phyloP scores from a whole-genome alignment of 306 rosid species.

The Cucumis hystrix region DNA sequence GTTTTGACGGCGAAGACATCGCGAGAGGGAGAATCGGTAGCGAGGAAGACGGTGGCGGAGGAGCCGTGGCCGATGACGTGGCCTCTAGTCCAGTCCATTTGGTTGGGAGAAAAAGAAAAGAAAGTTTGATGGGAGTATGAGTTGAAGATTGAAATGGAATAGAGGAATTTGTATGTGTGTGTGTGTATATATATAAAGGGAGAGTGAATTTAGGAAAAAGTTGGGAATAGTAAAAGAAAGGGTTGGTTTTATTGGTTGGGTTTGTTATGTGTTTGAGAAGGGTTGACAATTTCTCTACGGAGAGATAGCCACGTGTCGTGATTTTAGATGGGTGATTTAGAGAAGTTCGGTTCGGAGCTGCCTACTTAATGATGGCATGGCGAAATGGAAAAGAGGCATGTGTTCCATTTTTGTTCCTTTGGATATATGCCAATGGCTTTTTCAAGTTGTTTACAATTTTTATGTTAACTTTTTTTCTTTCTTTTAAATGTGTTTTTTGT shows the following conservation, averaged over 20 bases:
- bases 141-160: background rate
- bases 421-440: background rate
- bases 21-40: conserved; percentile 18
- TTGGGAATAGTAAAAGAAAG: background rate
- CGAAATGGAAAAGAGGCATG: conserved; percentile 23
- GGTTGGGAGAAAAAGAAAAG: background rate
- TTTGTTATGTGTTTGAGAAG: background rate
- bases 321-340: conserved; percentile 1
- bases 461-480: background rate
- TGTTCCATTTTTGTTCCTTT: background rate
- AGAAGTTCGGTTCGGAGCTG: background rate
- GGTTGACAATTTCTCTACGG: conserved; percentile 36
- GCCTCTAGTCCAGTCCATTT: conserved; percentile 80
- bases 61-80: conserved; percentile 68
- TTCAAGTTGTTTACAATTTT: background rate
- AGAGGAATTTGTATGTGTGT: background rate
- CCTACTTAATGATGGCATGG: conserved; percentile 12
- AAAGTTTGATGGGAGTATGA: background rate
- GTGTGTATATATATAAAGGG: background rate
- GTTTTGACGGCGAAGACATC: conserved; percentile 60
- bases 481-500: background rate
- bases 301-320: conserved; percentile 20
- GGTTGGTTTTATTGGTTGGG: conserved; percentile 1
- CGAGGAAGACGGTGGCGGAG: conserved; percentile 61
- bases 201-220: background rate